Evolutionary conservation across 2,329 filamentous ascomycete genomes (phyloP), one percentile per base, ranked within the genome.

Genomic region (Trichoderma guizhouense): DNA sequence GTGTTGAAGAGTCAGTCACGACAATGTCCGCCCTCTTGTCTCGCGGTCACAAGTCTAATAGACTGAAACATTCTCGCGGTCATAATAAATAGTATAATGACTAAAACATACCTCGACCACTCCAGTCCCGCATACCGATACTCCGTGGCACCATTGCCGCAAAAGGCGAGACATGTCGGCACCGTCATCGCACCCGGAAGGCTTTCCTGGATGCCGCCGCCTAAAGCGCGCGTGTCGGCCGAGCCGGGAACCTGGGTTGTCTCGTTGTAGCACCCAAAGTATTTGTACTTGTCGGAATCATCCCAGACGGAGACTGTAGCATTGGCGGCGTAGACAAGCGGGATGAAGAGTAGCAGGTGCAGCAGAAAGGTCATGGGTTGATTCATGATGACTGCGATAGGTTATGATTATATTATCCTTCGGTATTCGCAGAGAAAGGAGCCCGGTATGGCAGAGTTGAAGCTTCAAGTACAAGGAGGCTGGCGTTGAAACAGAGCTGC

Each of bases 221-320:
- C 74, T 5, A 90, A 81, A 18, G 88, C 86, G 83, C 86, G 75
- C 82, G 83, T 63, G 72, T 77, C 61, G 32, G 81, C 81, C 5
- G 85, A 82, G 72, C 79, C 78, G 15, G 79, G 73, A 15, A 86
- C 76, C 51, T 81, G 80, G n/a, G 82, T 84, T 2, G 87, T 89
- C 77, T 90, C 88, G 75, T 88, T 88, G 80, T 81, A 89, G 81
- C 88, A 90, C 71, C 88, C 88, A n/a, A 79, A 77, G 79, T 89
- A 89, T 18, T 69, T 73, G 79, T 69, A 69, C 58, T 76, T 77
- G 34, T 75, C 73, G 7, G 80, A 79, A 51, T 76, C 76, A 63
- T 77, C 78, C 78, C 82, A 85, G 74, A 84, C 78, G 5, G 72
- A 76, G 34, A 78, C 74, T 3, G 55, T 74, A 24, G 51, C 74